Base-by-base conservation (phyloP, 352 stramenopile genomes). In the Phytophthora meadii region DNA sequence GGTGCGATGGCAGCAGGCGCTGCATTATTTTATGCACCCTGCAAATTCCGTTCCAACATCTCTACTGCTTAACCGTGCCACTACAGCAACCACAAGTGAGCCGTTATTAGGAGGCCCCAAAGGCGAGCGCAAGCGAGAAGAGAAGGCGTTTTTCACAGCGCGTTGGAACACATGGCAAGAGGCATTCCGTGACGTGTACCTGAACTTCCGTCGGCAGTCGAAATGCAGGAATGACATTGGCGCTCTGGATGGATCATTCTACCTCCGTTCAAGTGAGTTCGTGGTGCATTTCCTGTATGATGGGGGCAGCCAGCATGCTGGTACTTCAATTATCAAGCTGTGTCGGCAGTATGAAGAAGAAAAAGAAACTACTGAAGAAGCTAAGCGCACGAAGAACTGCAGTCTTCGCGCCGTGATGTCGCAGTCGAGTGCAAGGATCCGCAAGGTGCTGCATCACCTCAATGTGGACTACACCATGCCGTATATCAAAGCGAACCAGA, bases 11-110 rank as follows among this genome's bases (percentile, higher is more conserved):
- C 74, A 91, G 7, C 68, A 77, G 28, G 78, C 81, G 6, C 70
- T 89, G 41, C 78, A 84, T 28, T 92, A 91, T 53, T 94, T 88
- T 44, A 62, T 75, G n/a, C 75, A 92, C 36, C 85, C 85, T 9
- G 82, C 78, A 25, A 68, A 82, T 4, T 36, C 80, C 0, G 52
- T 92, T 2, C 83, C 85, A 9, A 57, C 75, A 11, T 89, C 71
- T 9, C 66, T 89, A n/a, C 70, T 79, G 14, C 47, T 82, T n/a
- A 82, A 72, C 34, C 74, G 74, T 44, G 63, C 81, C 25, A 61
- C 58, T 15, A 47, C 48, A n/a, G 39, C 54, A 14, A 76, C 50
- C 14, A 74, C 70, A 45, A 72, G 27, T 32, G 65, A 82, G 5
- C 24, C 54, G 7, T 64, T 74, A n/a, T n/a, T 62, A 3, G 59